phyloP scores from a whole-genome alignment of 768 basidiomycete species.

The Auricularia sp. region DNA sequence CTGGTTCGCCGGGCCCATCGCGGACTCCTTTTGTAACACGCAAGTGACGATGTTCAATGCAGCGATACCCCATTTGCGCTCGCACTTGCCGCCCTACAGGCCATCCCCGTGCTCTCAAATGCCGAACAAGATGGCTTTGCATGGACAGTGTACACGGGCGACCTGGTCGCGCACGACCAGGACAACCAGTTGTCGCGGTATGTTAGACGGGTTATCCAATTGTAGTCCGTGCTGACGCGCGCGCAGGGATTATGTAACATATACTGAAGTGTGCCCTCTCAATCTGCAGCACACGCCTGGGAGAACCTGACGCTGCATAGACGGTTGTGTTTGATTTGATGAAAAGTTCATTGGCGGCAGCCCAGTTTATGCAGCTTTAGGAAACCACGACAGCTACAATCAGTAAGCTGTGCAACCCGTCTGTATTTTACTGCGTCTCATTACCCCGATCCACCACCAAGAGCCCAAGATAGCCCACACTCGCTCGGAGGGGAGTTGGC shows the following conservation, averaged over 20 bases:
- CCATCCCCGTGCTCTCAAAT: conserved; percentile 57
- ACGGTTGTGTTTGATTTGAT: conserved; percentile 58
- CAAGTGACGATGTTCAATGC: neutral
- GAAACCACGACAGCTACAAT: conserved; percentile 70
- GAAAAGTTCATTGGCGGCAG: conserved; percentile 50
- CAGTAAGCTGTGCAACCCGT: conserved; percentile 26
- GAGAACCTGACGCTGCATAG: conserved; percentile 22
- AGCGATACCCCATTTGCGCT: conserved; percentile 61
- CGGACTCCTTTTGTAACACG: neutral
- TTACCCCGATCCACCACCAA: too few relatives aligned
- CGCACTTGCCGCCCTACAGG: conserved; percentile 47
- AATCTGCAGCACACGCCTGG: neutral
- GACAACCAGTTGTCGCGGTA: conserved; percentile 54
- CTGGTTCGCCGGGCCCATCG: conserved; percentile 32
- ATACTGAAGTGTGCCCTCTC: conserved; percentile 44
- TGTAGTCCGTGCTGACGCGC: conserved; percentile 2
- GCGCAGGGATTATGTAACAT: conserved; percentile 45
- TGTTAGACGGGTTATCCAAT: conserved; percentile 11
- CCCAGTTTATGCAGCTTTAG: conserved; percentile 66
- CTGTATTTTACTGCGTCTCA: too few relatives aligned
- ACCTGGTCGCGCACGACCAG: conserved; percentile 63
- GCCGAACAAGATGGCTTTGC: conserved; percentile 53
- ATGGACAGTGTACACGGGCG: conserved; percentile 63
- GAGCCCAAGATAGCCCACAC: conserved; percentile 42
- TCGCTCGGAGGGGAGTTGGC: conserved; percentile 45